Evolutionary conservation across 2,329 filamentous ascomycete species (phyloP), one percentile per base, ranked within the genome.

Genomic region (Chaetomium strumarium): DNA sequence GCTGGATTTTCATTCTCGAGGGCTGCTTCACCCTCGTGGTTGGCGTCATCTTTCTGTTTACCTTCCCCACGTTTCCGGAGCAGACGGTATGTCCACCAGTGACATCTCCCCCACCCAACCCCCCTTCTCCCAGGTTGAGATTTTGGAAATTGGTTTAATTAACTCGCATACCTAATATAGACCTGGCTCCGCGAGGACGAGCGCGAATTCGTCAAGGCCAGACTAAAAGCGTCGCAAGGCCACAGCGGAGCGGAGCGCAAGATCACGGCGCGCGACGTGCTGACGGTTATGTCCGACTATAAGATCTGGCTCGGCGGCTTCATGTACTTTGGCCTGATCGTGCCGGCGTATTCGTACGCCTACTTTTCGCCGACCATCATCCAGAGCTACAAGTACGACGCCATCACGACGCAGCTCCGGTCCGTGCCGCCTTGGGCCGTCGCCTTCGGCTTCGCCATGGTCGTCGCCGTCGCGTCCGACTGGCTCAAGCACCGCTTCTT

Each of bases 1-100:
- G 87, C 49, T 91, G 86, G 85, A 86, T 90, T 58, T 91, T 92
- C 66, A 87, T 96, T 63, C 68, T 92, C 8, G 88, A 91, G 67
- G 87, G 87, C 6, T 59, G 73, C 5, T 68, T 87, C 12, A 88
- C 85, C 10, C 78, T 79, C 51, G 62, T 85, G 24, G 72, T 85
- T 43, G 78, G 81, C 38, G 64, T 86, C 49, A 60, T 79, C 46
- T 84, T 85, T 65, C 85, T 79, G 69, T 90, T 90, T 66, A 68
- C 80, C 38, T 80, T 91, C 41, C 85, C 86, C 1, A 80, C 83
- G 55, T 91, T 91, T 40, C 59, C 60, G 2, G 62, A 64, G 47
- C 52, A 64, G 34, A 54, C 61, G 10, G 70, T 72, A 62, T 58
- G 70, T 63, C 1, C 5, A 3, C 29, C 14, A 37, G 16, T 10